These are phyloP conservation scores for Ziziphus jujuba DNA, from an alignment of 306 rosid genomes.

Conservation along the genomic window DNA sequence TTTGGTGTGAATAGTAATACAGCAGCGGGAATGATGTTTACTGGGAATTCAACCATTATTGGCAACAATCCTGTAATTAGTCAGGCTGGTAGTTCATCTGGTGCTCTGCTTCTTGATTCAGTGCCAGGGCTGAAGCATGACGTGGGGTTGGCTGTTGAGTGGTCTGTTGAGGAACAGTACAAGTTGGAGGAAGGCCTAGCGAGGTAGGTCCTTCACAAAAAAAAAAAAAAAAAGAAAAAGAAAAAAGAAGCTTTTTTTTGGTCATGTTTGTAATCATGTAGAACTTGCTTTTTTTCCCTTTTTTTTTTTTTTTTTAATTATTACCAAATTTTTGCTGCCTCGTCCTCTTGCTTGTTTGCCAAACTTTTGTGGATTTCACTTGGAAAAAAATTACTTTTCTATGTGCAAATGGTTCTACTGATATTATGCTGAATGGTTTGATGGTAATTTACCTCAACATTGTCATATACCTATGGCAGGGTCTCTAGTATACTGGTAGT, in stretches of 20 bases:
- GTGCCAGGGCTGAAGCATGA: slow-evolving; percentile 92
- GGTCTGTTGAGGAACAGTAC: slow-evolving; percentile 92
- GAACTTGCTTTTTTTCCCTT: no score
- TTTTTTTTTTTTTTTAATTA: no score
- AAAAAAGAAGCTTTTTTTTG: neutral
- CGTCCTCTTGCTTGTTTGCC: neutral
- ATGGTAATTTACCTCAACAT: no score
- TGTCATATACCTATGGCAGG: no score
- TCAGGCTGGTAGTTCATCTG: slow-evolving; percentile 57
- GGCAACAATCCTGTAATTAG: slow-evolving; percentile 52
- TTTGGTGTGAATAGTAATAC: slow-evolving; percentile 44
- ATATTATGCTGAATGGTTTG: no score
- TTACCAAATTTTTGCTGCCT: neutral
- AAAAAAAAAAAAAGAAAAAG: neutral
- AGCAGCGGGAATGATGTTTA: slow-evolving; percentile 55
- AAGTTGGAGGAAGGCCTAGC: slow-evolving; percentile 81
- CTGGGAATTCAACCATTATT: slow-evolving; percentile 57
- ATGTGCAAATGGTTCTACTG: no score
- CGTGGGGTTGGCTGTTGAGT: slow-evolving; percentile 88
- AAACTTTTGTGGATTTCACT: neutral
- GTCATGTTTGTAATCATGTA: neutral
- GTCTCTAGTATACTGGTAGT: no score
- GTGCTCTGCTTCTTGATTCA: slow-evolving; percentile 73
- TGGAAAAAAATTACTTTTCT: neutral
- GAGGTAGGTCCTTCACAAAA: slow-evolving; percentile 54